A percentile compares a stretch with the other conserved stretches of the same genome.
Conservation (phyloP, 148 eudicot genomes). For the Gaultheria prostrata region DNA sequence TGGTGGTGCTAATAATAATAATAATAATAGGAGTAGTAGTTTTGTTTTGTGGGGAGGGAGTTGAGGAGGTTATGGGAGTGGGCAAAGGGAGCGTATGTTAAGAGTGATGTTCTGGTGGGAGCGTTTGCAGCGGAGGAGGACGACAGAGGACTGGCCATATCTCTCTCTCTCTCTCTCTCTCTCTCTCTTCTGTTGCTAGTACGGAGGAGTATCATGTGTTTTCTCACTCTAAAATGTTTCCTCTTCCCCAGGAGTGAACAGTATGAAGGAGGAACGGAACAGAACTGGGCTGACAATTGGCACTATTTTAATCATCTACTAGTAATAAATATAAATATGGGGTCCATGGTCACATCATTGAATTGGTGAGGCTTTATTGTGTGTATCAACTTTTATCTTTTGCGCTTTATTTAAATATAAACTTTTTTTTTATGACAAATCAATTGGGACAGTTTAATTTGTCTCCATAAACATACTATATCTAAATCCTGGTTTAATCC, state of each 20-base stretch:
- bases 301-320: too few relatives aligned
- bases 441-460: neutral
- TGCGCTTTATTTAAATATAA: neutral
- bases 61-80: neutral
- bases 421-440: neutral
- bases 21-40: neutral
- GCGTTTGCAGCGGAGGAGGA: neutral
- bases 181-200: neutral
- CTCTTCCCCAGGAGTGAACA: too few relatives aligned
- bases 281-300: neutral
- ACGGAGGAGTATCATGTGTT: neutral
- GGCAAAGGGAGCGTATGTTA: neutral
- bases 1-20: neutral
- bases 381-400: neutral
- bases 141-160: slow-evolving; percentile 1
- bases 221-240: too few relatives aligned
- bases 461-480: neutral
- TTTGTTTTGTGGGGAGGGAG: neutral
- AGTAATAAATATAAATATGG: too few relatives aligned
- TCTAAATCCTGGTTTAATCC: neutral
- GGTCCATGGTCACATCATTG: neutral
- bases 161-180: neutral
- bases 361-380: neutral
- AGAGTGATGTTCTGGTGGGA: neutral
- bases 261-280: neutral